Evolutionary conservation across 768 basidiomycete genomes (phyloP).

Genomic region (Leccinum subgranulosum): DNA sequence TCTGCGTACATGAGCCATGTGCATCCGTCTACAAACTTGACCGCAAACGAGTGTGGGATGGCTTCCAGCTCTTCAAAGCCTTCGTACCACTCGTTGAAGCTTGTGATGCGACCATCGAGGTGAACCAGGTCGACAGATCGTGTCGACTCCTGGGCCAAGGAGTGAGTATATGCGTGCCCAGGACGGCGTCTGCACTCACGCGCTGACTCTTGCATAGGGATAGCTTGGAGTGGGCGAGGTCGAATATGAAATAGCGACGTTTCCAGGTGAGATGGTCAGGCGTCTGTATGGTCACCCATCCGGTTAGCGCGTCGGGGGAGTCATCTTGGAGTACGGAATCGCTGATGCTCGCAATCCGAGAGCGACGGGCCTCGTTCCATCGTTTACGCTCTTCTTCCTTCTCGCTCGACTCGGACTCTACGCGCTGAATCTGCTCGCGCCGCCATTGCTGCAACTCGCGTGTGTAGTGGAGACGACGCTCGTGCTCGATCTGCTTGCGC

Average conservation of each 20-base stretch:
- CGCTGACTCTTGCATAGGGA: slow-evolving; percentile 51
- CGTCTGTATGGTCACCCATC: slow-evolving; percentile 63
- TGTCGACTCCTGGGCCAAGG: slow-evolving; percentile 25
- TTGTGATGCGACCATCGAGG: slow-evolving; percentile 44
- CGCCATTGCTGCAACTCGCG: slow-evolving; percentile 52
- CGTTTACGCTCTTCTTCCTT: slow-evolving; percentile 41
- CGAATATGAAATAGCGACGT: slow-evolving; percentile 60
- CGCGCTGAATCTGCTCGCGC: slow-evolving; percentile 42
- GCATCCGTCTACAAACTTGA: slow-evolving; percentile 52
- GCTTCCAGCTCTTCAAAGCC: slow-evolving; percentile 66
- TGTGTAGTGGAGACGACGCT: slow-evolving; percentile 50
- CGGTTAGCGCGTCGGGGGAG: slow-evolving; percentile 39
- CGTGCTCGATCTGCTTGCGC: slow-evolving; percentile 43
- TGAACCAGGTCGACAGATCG: slow-evolving; percentile 35
- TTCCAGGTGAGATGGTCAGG: slow-evolving; percentile 56
- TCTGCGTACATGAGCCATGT: slow-evolving; percentile 62
- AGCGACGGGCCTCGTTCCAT: slow-evolving; percentile 36
- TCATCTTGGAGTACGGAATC: slow-evolving; percentile 43
- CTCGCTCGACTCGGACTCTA: slow-evolving; percentile 43
- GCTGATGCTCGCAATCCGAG: slow-evolving; percentile 46
- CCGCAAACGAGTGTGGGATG: slow-evolving; percentile 63
- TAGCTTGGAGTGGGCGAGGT: slow-evolving; percentile 37
- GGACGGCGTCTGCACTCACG: slow-evolving; percentile 31
- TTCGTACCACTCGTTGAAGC: slow-evolving; percentile 59
- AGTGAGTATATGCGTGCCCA: slow-evolving; percentile 2